These are phyloP conservation scores for Boletellus emodensis DNA, from an alignment of 768 basidiomycete genomes.

Conservation along the genomic window DNA sequence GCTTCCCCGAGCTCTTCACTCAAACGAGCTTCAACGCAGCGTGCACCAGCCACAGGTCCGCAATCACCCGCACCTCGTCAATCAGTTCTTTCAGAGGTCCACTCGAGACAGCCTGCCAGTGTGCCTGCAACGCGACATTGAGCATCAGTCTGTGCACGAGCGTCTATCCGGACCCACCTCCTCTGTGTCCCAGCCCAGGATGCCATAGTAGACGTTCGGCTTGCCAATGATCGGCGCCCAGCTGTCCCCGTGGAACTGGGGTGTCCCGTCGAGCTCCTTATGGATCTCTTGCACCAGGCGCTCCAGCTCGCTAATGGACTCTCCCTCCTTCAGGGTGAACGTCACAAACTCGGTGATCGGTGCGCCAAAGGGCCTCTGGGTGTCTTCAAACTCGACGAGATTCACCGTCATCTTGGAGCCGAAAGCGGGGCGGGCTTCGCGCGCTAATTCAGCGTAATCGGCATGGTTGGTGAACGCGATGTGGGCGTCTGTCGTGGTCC, in stretches of 20 bases:
- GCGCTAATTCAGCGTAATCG: constrained; percentile 1
- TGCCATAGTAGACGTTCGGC: constrained; percentile 22
- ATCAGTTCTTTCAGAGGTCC: constrained; percentile 28
- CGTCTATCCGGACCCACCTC: constrained; percentile 18
- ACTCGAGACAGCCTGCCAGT: constrained; percentile 30
- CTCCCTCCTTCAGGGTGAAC: constrained; percentile 27
- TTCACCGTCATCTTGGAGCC: constrained; percentile 13
- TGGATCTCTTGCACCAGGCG: constrained; percentile 24
- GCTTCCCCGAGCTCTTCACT: neutral
- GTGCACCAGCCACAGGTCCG: constrained; percentile 31
- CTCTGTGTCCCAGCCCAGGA: constrained; percentile 38
- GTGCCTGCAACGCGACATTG: constrained; percentile 24
- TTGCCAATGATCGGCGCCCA: constrained; percentile 23
- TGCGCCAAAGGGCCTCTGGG: constrained; percentile 17
- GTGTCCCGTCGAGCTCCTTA: constrained; percentile 15
- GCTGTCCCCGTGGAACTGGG: constrained; percentile 27
- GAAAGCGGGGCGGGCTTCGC: constrained; percentile 13
- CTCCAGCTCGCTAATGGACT: constrained; percentile 15
- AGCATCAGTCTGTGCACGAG: neutral
- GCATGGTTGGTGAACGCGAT: constrained; percentile 11
- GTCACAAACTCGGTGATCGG: constrained; percentile 34
- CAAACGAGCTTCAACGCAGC: constrained; percentile 18
- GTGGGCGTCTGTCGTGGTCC: constrained; percentile 20
- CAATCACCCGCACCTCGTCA: constrained; percentile 24
- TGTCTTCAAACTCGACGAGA: constrained; percentile 23